Conservation (phyloP, 2,329 filamentous ascomycete species). For the Cryphonectria radicalis region DNA sequence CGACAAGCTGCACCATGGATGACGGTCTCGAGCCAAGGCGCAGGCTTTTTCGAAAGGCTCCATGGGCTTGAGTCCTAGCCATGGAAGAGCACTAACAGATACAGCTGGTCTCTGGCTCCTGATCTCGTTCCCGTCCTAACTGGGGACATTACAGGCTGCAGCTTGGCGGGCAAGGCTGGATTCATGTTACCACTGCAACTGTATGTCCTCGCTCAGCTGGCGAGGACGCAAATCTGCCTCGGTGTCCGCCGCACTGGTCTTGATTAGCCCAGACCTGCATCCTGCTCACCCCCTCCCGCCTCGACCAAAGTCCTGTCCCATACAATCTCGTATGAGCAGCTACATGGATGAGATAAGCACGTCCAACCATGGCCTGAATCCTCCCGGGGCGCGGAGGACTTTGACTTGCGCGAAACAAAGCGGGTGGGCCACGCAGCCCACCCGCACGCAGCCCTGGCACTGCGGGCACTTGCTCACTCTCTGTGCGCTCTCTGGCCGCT, state of each 20-base stretch:
- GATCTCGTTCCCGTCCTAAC: neutral
- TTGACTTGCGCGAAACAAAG: neutral
- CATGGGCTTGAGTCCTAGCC: neutral
- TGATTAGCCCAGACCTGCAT: slow-evolving; percentile 21
- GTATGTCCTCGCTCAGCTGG: neutral
- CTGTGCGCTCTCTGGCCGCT: neutral
- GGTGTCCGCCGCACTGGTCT: slow-evolving; percentile 11
- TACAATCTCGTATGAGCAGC: neutral
- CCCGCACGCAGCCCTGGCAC: neutral
- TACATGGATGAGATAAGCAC: slow-evolving; percentile 1
- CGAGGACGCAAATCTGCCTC: slow-evolving; percentile 20
- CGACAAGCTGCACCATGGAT: neutral
- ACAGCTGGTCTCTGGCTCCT: neutral
- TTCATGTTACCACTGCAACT: neutral
- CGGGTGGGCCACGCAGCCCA: neutral
- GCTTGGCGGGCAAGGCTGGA: neutral
- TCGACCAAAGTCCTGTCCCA: neutral
- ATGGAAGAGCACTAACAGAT: neutral
- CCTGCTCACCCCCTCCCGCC: slow-evolving; percentile 1
- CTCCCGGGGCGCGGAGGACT: neutral
- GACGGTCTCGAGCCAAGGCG: neutral
- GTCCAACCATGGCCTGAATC: neutral
- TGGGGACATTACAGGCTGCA: neutral
- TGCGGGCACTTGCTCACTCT: neutral
- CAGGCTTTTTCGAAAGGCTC: neutral